Base-by-base conservation (phyloP, 1,139 yeast genomes). In the Geotrichum restrictum region DNA sequence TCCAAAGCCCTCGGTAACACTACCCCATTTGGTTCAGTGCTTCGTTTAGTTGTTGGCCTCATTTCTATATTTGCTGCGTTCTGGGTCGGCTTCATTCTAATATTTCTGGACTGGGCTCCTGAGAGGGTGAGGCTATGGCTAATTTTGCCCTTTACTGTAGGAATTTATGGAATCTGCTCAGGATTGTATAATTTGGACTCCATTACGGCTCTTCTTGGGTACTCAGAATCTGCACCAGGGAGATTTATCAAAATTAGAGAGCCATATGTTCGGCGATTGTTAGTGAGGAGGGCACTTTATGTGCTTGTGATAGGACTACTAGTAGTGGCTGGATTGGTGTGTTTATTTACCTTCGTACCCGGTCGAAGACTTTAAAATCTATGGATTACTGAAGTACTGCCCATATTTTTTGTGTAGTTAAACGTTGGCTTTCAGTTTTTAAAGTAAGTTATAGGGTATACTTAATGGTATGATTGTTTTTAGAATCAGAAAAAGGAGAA, bases 161-260 rank as follows among this genome's bases (percentile, higher is more conserved):
- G 93, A 45, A 76, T 82, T 60, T 91, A 91, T 70, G 77, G 83
- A 46, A 71, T 88, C 46, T 70, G 88, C 38, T 76, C 88, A 8
- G 81, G 93, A n/a, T 74, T 88, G 34, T 91, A 87, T 69, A 77
- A 80, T 55, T 76, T 91, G 45, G 98, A 91, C 65, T 96, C 97
- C n/a, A 54, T 91, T 3, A 74, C 89, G 64, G 89, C 87, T 2
- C 74, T 83, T 64, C 62, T 77, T 14, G 93, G 94, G 11, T 77
- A 76, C 56, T 75, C 85, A 48, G 97, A 93, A 61, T 70, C 68
- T 27, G 64, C 66, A 18, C 56, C 60, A n/a, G 57, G 62, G 22
- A 60, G 63, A 13, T 56, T 68, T 37, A 59, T 80, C 8, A 75
- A 73, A 45, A 74, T 91, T 41, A 73, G 78, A 56, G 97, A 93